Base-by-base conservation (phyloP, 208 protist species). In the Acanthamoeba lenticulata region DNA sequence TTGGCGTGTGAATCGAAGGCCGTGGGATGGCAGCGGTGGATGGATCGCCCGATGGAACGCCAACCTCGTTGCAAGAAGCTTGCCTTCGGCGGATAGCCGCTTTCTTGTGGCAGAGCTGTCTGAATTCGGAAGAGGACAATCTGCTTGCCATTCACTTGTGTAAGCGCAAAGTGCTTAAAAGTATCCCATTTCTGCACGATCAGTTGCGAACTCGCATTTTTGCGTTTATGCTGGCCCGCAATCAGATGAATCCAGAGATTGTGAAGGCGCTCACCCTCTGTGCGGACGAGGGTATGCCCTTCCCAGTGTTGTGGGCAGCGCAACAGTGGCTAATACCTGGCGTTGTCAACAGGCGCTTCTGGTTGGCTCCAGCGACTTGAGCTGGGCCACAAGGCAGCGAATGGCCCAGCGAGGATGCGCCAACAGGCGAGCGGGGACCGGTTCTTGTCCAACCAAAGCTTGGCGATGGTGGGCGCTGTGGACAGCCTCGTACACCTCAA, bases 381-480 rank as follows among this genome's bases (percentile, higher is more conserved):
- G 6, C 7, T 79, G 29, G 67, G 67, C 29, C 4, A 40, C 21
- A 65, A 21, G 15, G 27, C 57, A 42, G 67, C 24, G 7, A 65
- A 65, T 27, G n/a, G n/a, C n/a, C n/a, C n/a, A n/a, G n/a, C n/a
- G n/a, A 79, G 36, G 67, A 79, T 44, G 67, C 9, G 15, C 34
- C 13, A 38, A 32, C 67, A 79, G 67, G 67, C 67, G 9, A 24
- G 34, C 17, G 29, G 4, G 17, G 36, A 79, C 29, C 13, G 67
- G 3, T 38, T 38, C 67, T 21, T 79, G 24, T 45, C 67, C 6
- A 79, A 79, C 40, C 67, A 79, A 6, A 40, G 67, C 36, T 27
- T 79, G 29, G 67, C 67, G 15, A 79, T 79, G 67, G 67, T 79
- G 67, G 67, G 67, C 29, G 67, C 67, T 15, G 67, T 79, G 67